Evolutionary conservation across 257 asterid genomes (phyloP).

Genomic region (Gynochthodes officinalis): DNA sequence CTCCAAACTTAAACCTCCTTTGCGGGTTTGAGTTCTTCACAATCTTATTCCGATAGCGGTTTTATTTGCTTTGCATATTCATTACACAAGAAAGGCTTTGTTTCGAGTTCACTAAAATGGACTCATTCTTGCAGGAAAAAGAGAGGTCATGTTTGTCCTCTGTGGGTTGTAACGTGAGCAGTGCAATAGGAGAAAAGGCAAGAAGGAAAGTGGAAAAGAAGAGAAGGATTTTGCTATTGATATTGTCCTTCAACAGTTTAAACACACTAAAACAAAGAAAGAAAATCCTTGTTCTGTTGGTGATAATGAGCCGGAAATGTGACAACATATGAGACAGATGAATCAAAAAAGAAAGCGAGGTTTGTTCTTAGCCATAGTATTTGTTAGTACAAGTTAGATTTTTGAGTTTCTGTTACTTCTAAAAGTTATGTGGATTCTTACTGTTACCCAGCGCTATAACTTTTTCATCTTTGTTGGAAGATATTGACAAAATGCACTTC

Average conservation of each 20-base stretch:
- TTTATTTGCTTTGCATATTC: not conserved
- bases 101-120: not conserved
- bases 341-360: constrained; percentile 41
- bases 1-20: not conserved
- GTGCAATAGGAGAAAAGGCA: constrained; percentile 22
- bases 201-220: constrained; percentile 26
- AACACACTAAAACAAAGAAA: constrained; percentile 33
- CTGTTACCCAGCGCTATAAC: not conserved
- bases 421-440: not conserved
- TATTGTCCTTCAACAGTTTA: constrained; percentile 50
- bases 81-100: not conserved
- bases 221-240: constrained; percentile 36
- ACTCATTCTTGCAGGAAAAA: constrained; percentile 41
- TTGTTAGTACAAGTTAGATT: not conserved
- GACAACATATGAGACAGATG: constrained; percentile 10
- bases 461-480: not conserved
- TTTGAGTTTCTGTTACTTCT: not conserved
- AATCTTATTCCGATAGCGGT: not conserved
- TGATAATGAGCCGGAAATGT: constrained; percentile 18
- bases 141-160: constrained; percentile 37
- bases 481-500: not conserved
- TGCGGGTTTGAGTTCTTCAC: not conserved
- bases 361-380: constrained; percentile 24
- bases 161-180: constrained; percentile 14
- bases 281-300: constrained; percentile 14